phyloP scores from a whole-genome alignment of 495 filamentous ascomycete species.

The Cercophora newfieldiana region DNA sequence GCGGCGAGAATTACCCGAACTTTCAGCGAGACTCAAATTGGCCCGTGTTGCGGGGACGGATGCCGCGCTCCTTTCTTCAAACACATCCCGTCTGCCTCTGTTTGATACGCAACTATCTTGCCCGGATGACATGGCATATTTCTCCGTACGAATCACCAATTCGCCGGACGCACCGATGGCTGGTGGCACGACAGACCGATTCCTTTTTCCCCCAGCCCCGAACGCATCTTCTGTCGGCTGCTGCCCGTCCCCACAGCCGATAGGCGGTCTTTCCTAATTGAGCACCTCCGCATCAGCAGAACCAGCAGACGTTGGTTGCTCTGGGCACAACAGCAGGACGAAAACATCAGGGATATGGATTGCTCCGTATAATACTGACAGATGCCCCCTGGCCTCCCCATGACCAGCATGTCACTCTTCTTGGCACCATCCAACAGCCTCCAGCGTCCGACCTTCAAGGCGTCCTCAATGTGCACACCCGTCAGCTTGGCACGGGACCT shows the following conservation, averaged over 20 bases:
- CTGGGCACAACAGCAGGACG: neutral
- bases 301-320: neutral
- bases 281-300: conserved; percentile 5
- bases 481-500: neutral
- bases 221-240: too few relatives aligned
- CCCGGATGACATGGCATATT: neutral
- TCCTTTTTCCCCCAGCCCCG: neutral
- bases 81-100: neutral
- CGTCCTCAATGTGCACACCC: neutral
- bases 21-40: neutral
- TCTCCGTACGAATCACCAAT: neutral
- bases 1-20: neutral
- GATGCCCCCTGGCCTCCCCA: neutral
- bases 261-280: neutral
- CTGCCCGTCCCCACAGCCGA: neutral
- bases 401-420: neutral
- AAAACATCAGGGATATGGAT: neutral
- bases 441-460: neutral
- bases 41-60: neutral
- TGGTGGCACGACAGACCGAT: neutral
- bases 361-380: neutral
- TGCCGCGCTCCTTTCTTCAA: neutral
- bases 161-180: neutral
- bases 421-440: neutral
- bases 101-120: neutral